Evolutionary conservation across 257 asterid species (phyloP), one percentile per base, ranked within the genome.

Genomic region (Rubia yunnanensis): DNA sequence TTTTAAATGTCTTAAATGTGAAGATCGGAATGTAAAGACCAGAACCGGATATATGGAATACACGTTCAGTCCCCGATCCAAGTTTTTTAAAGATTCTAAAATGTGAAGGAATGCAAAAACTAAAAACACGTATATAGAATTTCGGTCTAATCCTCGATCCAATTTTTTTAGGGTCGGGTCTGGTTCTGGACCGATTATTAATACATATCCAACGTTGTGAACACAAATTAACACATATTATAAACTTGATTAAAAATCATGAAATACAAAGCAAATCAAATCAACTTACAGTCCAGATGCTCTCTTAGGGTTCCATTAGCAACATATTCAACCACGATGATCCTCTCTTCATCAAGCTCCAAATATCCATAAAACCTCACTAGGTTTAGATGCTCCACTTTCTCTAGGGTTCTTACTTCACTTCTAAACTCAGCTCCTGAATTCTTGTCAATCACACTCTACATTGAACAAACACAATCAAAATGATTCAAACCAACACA

Each of bases 241-340:
- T 31, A 18, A 7, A 8, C 20, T 3, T 44, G n/a, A n/a, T n/a
- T n/a, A n/a, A 8, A 65, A 49, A 14, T 48, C 38, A 20, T 28
- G 32, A 31, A 22, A 32, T 20, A 38, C 58, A 55, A 26, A 39
- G 39, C 31, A 10, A 68, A 35, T 63, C 11, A 67, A 77, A n/a
- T n/a, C n/a, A n/a, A n/a, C 96, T 86, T 82, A 94, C 99, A 73
- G 64, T 94, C 99, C 79, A 94, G 74, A 76, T 94, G 97, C 71
- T 88, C 95, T 69, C 99, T 77, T 23, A 90, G 90, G 56, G 92
- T 94, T 65, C 99, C 97, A 79, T 88, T 94, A 26, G 95, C 71
- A 64, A 90, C 96, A 70, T 86, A 86, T 81, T 94, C 99, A 9
- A 88, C 95, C n/a, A 88, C 85, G 62, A 94, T 79, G 69, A 94